Percentiles rank a stretch among this genome's conserved stretches.
Evolutionary conservation across 2,329 filamentous ascomycete species (phyloP).

Genomic region (Coniosporium uncinatum): DNA sequence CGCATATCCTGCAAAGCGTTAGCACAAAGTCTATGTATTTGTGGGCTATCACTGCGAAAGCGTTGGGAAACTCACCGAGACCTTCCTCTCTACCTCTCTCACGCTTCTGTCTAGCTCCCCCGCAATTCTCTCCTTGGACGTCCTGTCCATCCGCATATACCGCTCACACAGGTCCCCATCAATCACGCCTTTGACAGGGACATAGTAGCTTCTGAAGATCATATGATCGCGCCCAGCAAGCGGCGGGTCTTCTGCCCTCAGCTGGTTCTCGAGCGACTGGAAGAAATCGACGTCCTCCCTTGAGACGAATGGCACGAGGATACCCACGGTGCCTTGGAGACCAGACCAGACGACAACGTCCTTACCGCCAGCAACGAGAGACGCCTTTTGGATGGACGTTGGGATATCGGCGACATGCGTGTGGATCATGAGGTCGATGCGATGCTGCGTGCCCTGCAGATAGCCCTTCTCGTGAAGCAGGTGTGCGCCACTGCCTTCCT

Average conservation of each 20-base stretch:
- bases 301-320: conserved; percentile 85
- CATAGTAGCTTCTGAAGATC: conserved; percentile 94
- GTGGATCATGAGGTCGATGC: conserved; percentile 80
- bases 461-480: conserved; percentile 89
- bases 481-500: conserved; percentile 85
- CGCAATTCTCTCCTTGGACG: conserved; percentile 94
- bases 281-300: conserved; percentile 98
- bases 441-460: conserved; percentile 82
- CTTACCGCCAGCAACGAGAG: conserved; percentile 84
- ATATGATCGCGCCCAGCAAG: conserved; percentile 91
- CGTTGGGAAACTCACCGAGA: conserved; percentile 50
- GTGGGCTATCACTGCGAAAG: background rate
- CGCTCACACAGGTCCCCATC: conserved; percentile 96
- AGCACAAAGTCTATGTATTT: background rate
- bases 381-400: conserved; percentile 83
- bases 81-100: conserved; percentile 92
- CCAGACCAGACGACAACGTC: conserved; percentile 93
- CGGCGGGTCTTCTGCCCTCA: conserved; percentile 82
- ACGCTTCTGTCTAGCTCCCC: conserved; percentile 88
- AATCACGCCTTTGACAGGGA: conserved; percentile 92
- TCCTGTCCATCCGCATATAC: conserved; percentile 75
- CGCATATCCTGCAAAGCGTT: conserved; percentile 43
- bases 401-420: conserved; percentile 91
- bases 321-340: conserved; percentile 89
- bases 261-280: conserved; percentile 84